Conservation (phyloP, 2,329 filamentous ascomycete species). For the Trichoderma simmonsii region DNA sequence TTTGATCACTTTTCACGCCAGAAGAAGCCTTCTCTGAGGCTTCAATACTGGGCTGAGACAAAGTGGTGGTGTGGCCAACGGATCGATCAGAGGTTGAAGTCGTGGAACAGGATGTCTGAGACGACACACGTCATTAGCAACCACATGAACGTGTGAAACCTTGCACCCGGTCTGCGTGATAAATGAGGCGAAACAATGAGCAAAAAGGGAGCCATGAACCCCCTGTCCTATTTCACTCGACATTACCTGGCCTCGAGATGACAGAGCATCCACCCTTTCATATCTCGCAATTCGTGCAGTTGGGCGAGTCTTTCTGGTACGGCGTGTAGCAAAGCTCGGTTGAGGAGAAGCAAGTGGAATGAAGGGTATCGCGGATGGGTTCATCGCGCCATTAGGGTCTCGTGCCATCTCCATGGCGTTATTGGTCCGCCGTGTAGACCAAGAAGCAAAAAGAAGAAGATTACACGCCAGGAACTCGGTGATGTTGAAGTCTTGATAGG, state of each 20-base stretch:
- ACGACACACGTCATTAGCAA: neutral
- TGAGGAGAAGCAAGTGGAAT: constrained; percentile 21
- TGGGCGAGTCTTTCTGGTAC: neutral
- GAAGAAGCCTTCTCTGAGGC: neutral
- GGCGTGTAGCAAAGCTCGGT: neutral
- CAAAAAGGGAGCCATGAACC: neutral
- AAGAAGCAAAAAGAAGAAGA: neutral
- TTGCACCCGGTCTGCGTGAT: neutral
- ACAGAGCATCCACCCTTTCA: neutral
- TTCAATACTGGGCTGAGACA: neutral
- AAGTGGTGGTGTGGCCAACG: neutral
- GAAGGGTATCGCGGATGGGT: constrained; percentile 30
- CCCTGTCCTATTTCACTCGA: neutral
- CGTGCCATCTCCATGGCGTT: neutral
- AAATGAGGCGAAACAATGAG: neutral
- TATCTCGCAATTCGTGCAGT: neutral
- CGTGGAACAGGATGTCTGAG: neutral
- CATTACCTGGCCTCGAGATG: neutral
- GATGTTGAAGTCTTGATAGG: neutral
- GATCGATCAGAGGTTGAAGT: neutral
- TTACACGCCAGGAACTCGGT: neutral
- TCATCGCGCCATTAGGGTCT: constrained; percentile 29
- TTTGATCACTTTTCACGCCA: neutral
- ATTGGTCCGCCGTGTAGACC: neutral
- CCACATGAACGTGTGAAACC: constrained; percentile 10